Percentiles rank a stretch among this genome's conserved stretches.
Conservation (phyloP, 805 yeast species). For the Candida sakaeoensis region DNA sequence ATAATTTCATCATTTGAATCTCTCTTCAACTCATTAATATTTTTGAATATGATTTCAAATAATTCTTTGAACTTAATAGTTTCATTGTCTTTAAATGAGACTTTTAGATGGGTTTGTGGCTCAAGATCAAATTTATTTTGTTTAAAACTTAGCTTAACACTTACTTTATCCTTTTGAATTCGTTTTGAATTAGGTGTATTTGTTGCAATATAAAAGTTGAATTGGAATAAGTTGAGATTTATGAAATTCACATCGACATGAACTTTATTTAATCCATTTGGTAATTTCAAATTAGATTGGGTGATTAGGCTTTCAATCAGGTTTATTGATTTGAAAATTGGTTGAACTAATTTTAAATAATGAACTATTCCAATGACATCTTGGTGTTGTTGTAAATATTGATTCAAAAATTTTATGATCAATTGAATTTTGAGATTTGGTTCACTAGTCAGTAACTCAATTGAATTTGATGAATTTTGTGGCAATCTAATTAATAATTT, state of each 20-base stretch:
- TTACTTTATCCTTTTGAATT: slow-evolving; percentile 31
- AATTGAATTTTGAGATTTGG: slow-evolving; percentile 12
- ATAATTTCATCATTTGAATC: slow-evolving; percentile 10
- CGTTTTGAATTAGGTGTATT: slow-evolving; percentile 26
- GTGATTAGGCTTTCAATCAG: slow-evolving; percentile 14
- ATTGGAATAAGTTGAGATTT: slow-evolving; percentile 29
- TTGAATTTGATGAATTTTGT: slow-evolving; percentile 12
- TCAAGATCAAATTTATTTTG: slow-evolving; percentile 27
- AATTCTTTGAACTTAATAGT: slow-evolving; percentile 35
- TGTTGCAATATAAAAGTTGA: slow-evolving; percentile 28
- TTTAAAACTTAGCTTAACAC: slow-evolving; percentile 24
- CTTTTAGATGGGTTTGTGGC: slow-evolving; percentile 17
- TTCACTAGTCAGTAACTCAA: background rate
- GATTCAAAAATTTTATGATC: slow-evolving; percentile 21
- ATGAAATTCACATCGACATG: slow-evolving; percentile 29
- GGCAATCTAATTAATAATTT: slow-evolving; percentile 18
- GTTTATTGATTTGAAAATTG: slow-evolving; percentile 23
- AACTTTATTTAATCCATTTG: slow-evolving; percentile 30
- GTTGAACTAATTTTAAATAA: slow-evolving; percentile 30
- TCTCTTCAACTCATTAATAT: slow-evolving; percentile 17
- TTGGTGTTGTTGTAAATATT: slow-evolving; percentile 14
- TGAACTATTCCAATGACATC: slow-evolving; percentile 29
- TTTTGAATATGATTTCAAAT: slow-evolving; percentile 33
- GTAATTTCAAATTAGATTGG: slow-evolving; percentile 14
- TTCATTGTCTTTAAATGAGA: slow-evolving; percentile 36